Evolutionary conservation across 1,284 basidiomycete genomes (phyloP), one percentile per base, ranked within the genome.

Genomic region (Ceratobasidium sp.): DNA sequence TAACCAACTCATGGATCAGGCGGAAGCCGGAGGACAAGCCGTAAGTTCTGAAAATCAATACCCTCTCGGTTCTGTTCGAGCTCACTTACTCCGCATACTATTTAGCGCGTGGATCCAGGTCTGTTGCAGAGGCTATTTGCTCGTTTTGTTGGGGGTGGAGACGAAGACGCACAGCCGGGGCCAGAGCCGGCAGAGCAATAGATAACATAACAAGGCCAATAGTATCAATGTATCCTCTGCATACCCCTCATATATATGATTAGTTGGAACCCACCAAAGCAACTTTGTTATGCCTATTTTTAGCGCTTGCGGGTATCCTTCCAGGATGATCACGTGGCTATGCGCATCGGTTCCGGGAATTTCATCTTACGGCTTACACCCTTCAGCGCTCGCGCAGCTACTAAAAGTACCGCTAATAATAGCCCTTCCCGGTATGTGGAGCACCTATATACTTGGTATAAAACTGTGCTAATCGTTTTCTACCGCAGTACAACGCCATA

Each of bases 1-100:
- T n/a, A 73, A 73, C 45, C 56, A 73, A 3, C 26, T 73, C 26
- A 47, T 73, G 56, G 69, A 73, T 61, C 69, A 73, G 23, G 69
- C 54, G 17, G 56, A 73, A 33, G 69, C 54, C 35, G 58, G 28
- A 5, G 69, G 56, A 23, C 54, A 73, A 49, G 69, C 56, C 11
- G 69, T 73, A 45, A 73, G 69, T 28, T 11, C 15, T 37, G 58
- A 39, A 61, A n/a, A 61, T 33, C 33, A 7, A 5, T 47, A 28
- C 28, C 11, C 47, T 69, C 13, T 69, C 17, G 51, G n/a, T 45
- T 35, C 35, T 54, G 17, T 73, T 60, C 17, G 28, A 60, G n/a
- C 39, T 73, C 37, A 71, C 33, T 28, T 3, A 17, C 20, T 28
- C 23, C 47, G 39, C n/a, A 20, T 28, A 15, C 45, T 49, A 35